These are phyloP conservation scores for Xerocomellus intermedius DNA, from an alignment of 768 basidiomycete genomes.

Conservation along the genomic window DNA sequence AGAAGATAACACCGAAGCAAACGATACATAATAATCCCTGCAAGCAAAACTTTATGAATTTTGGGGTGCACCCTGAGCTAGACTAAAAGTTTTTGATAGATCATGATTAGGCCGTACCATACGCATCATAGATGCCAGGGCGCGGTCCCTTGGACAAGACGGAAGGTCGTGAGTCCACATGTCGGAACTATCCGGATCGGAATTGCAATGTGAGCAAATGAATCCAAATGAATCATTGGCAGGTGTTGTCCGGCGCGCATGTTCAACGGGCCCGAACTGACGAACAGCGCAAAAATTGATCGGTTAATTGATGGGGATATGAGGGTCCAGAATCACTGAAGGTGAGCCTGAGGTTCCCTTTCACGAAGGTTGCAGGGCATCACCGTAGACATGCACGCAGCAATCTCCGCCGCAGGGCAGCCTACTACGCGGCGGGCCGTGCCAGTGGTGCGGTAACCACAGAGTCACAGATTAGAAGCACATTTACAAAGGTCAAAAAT, in stretches of 20 bases:
- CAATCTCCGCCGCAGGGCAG: slow-evolving; percentile 33
- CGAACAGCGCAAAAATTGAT: background rate
- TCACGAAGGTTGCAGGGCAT: background rate
- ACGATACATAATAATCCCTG: slow-evolving; percentile 33
- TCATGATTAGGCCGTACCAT: slow-evolving; percentile 7
- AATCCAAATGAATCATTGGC: background rate
- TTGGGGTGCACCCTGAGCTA: slow-evolving; percentile 34
- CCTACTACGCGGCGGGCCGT: slow-evolving; percentile 13
- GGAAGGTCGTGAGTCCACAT: slow-evolving; percentile 1
- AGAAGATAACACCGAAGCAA: slow-evolving; percentile 18
- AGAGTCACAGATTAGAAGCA: slow-evolving; percentile 7
- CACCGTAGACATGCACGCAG: slow-evolving; percentile 11
- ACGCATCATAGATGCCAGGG: slow-evolving; percentile 12
- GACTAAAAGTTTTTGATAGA: slow-evolving; percentile 13
- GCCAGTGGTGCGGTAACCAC: slow-evolving; percentile 2
- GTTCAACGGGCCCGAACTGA: slow-evolving; percentile 24
- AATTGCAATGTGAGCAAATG: background rate
- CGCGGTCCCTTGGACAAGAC: slow-evolving; percentile 8
- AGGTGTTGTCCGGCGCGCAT: background rate
- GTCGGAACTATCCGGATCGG: slow-evolving; percentile 27
- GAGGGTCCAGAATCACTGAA: slow-evolving; percentile 6
- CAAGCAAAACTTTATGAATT: slow-evolving; percentile 22
- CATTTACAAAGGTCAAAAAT: slow-evolving; percentile 11
- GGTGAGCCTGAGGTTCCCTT: slow-evolving; percentile 10
- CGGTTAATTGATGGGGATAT: slow-evolving; percentile 10